These are phyloP conservation scores for Arthonia radiata DNA, from an alignment of 495 filamentous ascomycete species.

Conservation along the genomic window DNA sequence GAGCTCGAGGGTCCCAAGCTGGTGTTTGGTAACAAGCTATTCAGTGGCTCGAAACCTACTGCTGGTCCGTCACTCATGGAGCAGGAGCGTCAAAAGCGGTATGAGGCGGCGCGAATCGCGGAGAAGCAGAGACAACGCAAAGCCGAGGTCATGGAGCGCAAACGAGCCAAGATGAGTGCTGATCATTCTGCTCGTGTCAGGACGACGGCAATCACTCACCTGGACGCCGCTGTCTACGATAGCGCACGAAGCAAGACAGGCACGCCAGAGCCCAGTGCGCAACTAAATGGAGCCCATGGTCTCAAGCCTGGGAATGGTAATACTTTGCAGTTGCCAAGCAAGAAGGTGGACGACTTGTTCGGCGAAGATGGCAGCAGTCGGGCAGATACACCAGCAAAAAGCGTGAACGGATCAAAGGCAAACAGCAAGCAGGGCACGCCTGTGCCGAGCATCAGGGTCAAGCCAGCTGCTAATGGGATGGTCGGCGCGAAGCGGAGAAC, in stretches of 20 bases:
- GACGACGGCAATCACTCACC: constrained; percentile 34
- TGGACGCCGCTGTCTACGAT: constrained; percentile 29
- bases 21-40: constrained; percentile 38
- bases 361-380: constrained; percentile 17
- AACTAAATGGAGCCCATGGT: constrained; percentile 7
- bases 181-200: constrained; percentile 37
- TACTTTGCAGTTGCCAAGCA: constrained; percentile 4
- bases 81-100: constrained; percentile 49
- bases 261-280: constrained; percentile 11
- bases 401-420: constrained; percentile 11
- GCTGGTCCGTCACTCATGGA: constrained; percentile 14
- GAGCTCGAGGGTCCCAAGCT: constrained; percentile 41
- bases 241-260: constrained; percentile 10
- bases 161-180: constrained; percentile 16
- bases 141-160: constrained; percentile 56
- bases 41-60: constrained; percentile 10
- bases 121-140: constrained; percentile 58
- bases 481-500: constrained; percentile 45
- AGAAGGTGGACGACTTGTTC: constrained; percentile 13
- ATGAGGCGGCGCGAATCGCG: constrained; percentile 59
- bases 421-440: constrained; percentile 12
- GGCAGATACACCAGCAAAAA: constrained; percentile 21
- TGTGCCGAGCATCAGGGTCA: constrained; percentile 15
- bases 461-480: constrained; percentile 17
- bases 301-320: constrained; percentile 6